Evolutionary conservation across 768 basidiomycete genomes (phyloP), one percentile per base, ranked within the genome.

Genomic region (Neoboletus brunneissimus): DNA sequence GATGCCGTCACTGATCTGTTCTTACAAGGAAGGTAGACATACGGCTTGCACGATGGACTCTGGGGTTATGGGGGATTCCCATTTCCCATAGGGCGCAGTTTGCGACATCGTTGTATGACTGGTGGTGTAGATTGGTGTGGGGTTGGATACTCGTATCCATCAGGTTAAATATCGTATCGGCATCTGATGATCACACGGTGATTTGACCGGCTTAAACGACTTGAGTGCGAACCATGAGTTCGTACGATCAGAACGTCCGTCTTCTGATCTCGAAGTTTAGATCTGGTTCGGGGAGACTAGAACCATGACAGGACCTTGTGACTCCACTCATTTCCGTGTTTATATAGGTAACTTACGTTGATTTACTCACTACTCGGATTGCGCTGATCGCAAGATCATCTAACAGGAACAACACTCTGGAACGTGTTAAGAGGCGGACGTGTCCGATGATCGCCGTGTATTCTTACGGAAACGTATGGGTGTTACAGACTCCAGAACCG

Each of bases 11-110:
- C 9, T 13, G 20, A 53, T 41, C 13, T 49, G 32, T 18, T 35
- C 51, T 48, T 20, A 41, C 15, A 27, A 38, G 5, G 10, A 54
- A n/a, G 66, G 62, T 22, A 56, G 35, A 60, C 75, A 64, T 46
- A 79, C 78, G 46, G 73, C 72, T 65, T 79, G 73, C 4, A 80
- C 77, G 55, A 87, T 75, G 32, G 75, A 70, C 41, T 83, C 80
- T 20, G 81, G 72, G 2, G 79, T 77, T 53, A 88, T 78, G 5
- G 81, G 77, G 2, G 84, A 85, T 5, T 73, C 68, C 86, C 87
- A 89, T 22, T 79, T 80, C 25, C 85, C 87, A 63, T 77, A 88
- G 0, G 85, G 81, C 8, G 83, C 82, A 0, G 55, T 64, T 46
- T 48, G 54, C 20, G 60, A 58, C 67, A 67, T 67, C 0, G 42